phyloP scores from a whole-genome alignment of 306 rosid species.

The Spatholobus suberectus region DNA sequence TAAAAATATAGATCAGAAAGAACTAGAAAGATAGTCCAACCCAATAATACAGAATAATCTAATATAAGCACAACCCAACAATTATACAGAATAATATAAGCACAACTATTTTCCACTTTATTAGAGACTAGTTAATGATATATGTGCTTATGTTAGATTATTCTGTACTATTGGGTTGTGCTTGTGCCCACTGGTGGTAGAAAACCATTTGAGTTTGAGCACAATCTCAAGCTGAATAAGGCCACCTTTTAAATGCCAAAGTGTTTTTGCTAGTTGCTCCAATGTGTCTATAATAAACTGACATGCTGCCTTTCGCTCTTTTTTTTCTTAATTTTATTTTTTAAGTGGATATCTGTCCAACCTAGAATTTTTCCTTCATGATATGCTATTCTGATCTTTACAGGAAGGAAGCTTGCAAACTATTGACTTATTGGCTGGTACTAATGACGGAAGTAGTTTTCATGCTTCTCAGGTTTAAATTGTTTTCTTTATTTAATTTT shows the following conservation, averaged over 20 bases:
- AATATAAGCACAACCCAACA: not conserved
- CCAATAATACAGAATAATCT: not conserved
- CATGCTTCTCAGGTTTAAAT: conserved; percentile 81
- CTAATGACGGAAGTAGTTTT: conserved; percentile 71
- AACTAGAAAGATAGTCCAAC: not conserved
- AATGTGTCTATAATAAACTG: not conserved
- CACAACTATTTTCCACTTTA: too few relatives aligned
- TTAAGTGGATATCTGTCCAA: conserved; percentile 21
- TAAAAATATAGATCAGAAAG: not conserved
- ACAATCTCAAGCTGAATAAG: not conserved
- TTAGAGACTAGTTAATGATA: too few relatives aligned
- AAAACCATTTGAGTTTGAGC: not conserved
- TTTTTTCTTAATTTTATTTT: conserved; percentile 19
- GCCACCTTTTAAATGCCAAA: not conserved
- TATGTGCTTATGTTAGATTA: not conserved
- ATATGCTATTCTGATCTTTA: conserved; percentile 45
- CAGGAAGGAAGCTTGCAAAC: conserved; percentile 80
- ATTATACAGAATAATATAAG: too few relatives aligned
- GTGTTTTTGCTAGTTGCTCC: conserved; percentile 1
- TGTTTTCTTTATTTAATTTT: conserved; percentile 23
- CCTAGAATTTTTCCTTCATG: conserved; percentile 23
- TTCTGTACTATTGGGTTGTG: not conserved
- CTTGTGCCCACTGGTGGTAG: not conserved
- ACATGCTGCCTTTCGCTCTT: conserved; percentile 12
- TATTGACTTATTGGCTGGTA: conserved; percentile 74